Conservation (phyloP, 1,284 basidiomycete genomes). For the Mycena sp. region DNA sequence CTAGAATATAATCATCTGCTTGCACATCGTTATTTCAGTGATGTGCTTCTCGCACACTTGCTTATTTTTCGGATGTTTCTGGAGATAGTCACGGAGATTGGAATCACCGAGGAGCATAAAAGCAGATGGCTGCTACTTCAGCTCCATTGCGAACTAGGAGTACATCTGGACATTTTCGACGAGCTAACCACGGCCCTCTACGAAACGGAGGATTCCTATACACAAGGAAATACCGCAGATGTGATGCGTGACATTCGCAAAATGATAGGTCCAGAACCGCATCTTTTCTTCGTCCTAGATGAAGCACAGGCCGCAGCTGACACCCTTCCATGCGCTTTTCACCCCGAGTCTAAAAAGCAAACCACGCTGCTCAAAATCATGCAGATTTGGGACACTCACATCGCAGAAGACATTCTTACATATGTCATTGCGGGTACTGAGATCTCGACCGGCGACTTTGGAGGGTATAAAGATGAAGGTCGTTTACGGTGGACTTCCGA, state of each 20-base stretch:
- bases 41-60: conserved; percentile 17
- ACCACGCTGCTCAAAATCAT: neutral
- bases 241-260: neutral
- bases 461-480: neutral
- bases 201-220: neutral
- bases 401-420: neutral
- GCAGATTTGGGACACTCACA: neutral
- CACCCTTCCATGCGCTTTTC: neutral
- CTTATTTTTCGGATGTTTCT: conserved; percentile 25
- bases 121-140: conserved; percentile 22
- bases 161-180: neutral
- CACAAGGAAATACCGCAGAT: neutral
- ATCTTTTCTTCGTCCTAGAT: neutral
- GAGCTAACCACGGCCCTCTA: neutral
- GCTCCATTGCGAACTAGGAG: neutral
- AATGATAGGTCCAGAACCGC: neutral
- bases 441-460: neutral
- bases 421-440: neutral
- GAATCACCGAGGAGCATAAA: conserved; percentile 3
- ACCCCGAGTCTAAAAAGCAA: neutral
- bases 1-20: neutral
- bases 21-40: conserved; percentile 10
- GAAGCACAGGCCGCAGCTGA: neutral
- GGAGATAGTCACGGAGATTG: neutral
- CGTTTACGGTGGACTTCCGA: conserved; percentile 14